These are phyloP conservation scores for Borealophlyctis nickersoniae DNA, from an alignment of 192 early-diverging fungal species.

Conservation along the genomic window DNA sequence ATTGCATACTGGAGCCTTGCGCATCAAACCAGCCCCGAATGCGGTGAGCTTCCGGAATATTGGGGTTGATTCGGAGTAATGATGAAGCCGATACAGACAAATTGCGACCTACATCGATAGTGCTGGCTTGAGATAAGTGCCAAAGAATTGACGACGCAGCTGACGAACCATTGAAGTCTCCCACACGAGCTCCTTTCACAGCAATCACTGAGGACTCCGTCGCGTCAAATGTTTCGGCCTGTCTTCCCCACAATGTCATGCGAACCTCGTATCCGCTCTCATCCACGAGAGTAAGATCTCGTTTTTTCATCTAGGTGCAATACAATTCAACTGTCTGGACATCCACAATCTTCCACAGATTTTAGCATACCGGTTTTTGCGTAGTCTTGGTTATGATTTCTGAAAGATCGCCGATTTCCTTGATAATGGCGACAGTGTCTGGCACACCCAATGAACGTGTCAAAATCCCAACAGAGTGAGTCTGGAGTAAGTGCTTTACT, in stretches of 20 bases:
- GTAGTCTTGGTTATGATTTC: constrained; percentile 64
- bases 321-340: background rate
- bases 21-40: constrained; percentile 71
- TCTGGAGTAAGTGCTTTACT: too few species aligned
- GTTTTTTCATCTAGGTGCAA: constrained; percentile 64
- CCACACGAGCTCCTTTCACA: constrained; percentile 80
- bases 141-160: background rate
- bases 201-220: constrained; percentile 63
- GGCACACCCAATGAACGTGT: constrained; percentile 9
- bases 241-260: constrained; percentile 83
- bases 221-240: constrained; percentile 66
- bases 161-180: constrained; percentile 73
- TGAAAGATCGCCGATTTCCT: constrained; percentile 49
- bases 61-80: constrained; percentile 64
- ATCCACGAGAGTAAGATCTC: constrained; percentile 82
- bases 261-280: constrained; percentile 64
- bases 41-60: constrained; percentile 68
- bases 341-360: background rate
- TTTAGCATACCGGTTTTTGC: constrained; percentile 48
- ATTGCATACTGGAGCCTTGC: constrained; percentile 31
- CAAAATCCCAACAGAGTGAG: background rate
- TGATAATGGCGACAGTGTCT: constrained; percentile 82
- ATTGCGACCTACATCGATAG: constrained; percentile 25
- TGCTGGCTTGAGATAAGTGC: background rate
- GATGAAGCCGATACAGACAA: constrained; percentile 50